These are phyloP conservation scores for Nakaseomyces kungkrabaensis DNA, from an alignment of 1,139 yeast genomes.

Conservation along the genomic window DNA sequence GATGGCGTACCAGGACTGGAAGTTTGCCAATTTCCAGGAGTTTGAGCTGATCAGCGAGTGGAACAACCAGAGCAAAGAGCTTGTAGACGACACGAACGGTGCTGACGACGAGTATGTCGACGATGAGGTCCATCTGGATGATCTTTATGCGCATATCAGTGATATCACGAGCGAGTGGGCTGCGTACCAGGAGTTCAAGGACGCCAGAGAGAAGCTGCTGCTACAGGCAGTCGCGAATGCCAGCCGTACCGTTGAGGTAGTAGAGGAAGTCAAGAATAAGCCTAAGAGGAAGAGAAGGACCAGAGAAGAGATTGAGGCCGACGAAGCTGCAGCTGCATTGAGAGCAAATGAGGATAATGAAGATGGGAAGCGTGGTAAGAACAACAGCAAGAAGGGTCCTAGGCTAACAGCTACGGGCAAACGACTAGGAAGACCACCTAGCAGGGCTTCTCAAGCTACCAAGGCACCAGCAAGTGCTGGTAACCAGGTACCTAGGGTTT, in stretches of 20 bases:
- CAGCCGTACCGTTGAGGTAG: not conserved
- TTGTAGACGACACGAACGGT: not conserved
- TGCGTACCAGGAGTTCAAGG: conserved; percentile 14
- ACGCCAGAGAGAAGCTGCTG: conserved; percentile 7
- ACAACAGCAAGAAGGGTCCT: not conserved
- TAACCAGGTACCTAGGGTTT: no score
- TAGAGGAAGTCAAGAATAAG: conserved; percentile 5
- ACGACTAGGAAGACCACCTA: not conserved
- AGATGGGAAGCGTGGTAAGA: not conserved
- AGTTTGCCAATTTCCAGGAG: conserved; percentile 27
- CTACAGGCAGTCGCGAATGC: not conserved
- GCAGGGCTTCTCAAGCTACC: not conserved
- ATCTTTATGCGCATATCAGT: conserved; percentile 14
- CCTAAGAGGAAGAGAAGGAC: conserved; percentile 6
- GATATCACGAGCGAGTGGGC: conserved; percentile 15
- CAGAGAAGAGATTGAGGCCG: conserved; percentile 9
- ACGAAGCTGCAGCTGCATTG: conserved; percentile 12
- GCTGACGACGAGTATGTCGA: conserved; percentile 6
- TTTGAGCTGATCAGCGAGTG: conserved; percentile 29
- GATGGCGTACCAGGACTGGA: conserved; percentile 28
- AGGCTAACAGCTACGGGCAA: not conserved
- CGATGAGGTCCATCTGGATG: conserved; percentile 10
- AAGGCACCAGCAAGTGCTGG: no score
- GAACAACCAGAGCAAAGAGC: conserved; percentile 25
- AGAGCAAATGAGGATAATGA: not conserved